Base-by-base conservation (phyloP, 345 rosid genomes). In the Acer campestre region DNA sequence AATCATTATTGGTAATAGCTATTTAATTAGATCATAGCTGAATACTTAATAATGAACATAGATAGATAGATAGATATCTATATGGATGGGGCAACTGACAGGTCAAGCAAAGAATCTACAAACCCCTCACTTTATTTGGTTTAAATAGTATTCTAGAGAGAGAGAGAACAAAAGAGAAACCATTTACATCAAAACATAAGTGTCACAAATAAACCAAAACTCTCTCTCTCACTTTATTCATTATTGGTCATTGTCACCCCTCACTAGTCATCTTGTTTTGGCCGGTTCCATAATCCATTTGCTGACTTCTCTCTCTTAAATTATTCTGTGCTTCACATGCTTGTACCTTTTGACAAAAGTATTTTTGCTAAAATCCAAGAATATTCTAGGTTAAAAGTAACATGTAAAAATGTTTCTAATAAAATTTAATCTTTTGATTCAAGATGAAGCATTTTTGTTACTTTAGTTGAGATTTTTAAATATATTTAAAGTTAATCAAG, bases 271-370 rank as follows among this genome's bases (percentile, higher is more conserved):
- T 12, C 67, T 35, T n/a, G 6, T 35, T 35, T 35, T 35, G 38
- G 38, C 38, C 38, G 6, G 38, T 35, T 35, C 38, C n/a, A n/a
- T n/a, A n/a, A n/a, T n/a, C n/a, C 38, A 35, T 35, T 35, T 35
- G 38, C 38, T 4, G 38, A 5, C 38, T 35, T 35, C 6, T 35
- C 10, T 55, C 29, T 29, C 12, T 55, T 14, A 0, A 38, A 31
- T 20, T 58, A 55, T 71, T 44, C 1, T 7, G 10, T 49, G 77
- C 70, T 73, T 49, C 22, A 27, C 46, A n/a, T 12, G 13, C 20
- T 65, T 64, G 78, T 75, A 75, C 62, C 1, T 35, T 73, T 8
- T 73, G 25, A 73, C 77, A 17, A 73, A 23, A 14, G 63, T 59
- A n/a, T n/a, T 20, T 59, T 59, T 59, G 27, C 11, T 59, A 59